phyloP scores from a whole-genome alignment of 768 basidiomycete species.

The Russula sp. region DNA sequence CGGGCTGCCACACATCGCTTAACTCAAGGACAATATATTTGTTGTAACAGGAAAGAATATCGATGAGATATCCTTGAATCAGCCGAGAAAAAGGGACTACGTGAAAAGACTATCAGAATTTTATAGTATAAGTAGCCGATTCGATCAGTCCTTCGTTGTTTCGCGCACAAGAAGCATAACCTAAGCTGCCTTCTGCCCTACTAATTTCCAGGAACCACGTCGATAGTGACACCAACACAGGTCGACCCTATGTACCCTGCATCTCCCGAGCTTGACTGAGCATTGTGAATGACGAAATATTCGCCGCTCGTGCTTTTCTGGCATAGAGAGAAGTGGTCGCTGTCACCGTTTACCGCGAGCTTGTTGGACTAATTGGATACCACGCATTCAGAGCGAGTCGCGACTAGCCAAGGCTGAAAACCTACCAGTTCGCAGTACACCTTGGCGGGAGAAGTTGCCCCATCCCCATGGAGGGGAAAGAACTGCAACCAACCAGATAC shows the following conservation, averaged over 20 bases:
- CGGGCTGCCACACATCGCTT: no score
- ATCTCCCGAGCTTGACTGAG: not conserved
- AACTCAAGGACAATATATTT: no score
- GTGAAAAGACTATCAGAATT: no score
- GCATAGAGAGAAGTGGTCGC: not conserved
- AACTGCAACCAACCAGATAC: not conserved
- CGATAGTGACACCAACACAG: not conserved
- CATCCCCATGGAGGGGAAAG: not conserved
- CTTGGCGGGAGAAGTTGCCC: not conserved
- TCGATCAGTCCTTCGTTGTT: no score
- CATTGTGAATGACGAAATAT: constrained; percentile 4
- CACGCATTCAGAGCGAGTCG: not conserved
- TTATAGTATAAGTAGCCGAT: no score
- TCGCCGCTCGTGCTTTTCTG: not conserved
- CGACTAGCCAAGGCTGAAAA: not conserved
- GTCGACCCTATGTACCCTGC: not conserved
- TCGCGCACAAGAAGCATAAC: no score
- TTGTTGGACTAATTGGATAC: not conserved
- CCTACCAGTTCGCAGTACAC: constrained; percentile 10
- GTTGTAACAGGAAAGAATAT: no score
- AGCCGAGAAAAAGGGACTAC: no score
- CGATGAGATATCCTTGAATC: no score
- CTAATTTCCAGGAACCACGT: no score
- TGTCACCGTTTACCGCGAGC: constrained; percentile 1
- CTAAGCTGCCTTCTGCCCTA: no score